phyloP scores from a whole-genome alignment of 139 green algal genomes.

The Haematococcus sp. region DNA sequence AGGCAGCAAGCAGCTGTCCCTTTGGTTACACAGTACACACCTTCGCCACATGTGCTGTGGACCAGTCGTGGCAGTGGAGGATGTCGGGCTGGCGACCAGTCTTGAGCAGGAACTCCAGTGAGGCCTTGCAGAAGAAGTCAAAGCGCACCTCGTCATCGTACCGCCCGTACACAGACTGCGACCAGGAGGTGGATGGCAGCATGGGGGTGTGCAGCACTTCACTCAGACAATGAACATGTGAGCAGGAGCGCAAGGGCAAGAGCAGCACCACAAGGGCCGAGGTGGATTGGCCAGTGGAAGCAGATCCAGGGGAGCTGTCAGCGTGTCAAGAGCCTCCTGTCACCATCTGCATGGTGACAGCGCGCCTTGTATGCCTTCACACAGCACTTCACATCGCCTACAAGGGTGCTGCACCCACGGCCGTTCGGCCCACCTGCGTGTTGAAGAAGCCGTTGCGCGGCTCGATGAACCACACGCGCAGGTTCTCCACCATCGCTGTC shows the following conservation, averaged over 20 bases:
- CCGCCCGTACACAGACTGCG: conserved; percentile 63
- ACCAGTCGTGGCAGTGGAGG: conserved; percentile 97
- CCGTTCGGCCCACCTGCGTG: conserved; percentile 18
- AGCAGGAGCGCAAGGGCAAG: too few species aligned
- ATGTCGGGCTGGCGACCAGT: conserved; percentile 78
- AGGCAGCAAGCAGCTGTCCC: background rate
- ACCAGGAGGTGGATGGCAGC: too few species aligned
- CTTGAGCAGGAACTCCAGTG: conserved; percentile 91
- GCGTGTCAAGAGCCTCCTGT: too few species aligned
- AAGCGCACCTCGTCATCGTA: conserved; percentile 64
- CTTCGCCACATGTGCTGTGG: conserved; percentile 76
- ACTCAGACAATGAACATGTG: too few species aligned
- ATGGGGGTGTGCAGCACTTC: too few species aligned
- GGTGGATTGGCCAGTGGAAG: too few species aligned
- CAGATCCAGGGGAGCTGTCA: too few species aligned
- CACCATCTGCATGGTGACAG: too few species aligned
- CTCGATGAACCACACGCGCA: conserved; percentile 64
- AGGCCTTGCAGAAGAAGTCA: conserved; percentile 90
- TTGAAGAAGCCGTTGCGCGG: conserved; percentile 82
- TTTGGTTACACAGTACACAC: background rate
- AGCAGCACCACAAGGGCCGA: too few species aligned
- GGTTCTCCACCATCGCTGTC: conserved; percentile 68
- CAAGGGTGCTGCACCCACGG: too few species aligned
- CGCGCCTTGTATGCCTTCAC: too few species aligned
- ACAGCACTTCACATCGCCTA: too few species aligned